Evolutionary conservation across 495 filamentous ascomycete species (phyloP).

Genomic region (Annulohypoxylon stygium): DNA sequence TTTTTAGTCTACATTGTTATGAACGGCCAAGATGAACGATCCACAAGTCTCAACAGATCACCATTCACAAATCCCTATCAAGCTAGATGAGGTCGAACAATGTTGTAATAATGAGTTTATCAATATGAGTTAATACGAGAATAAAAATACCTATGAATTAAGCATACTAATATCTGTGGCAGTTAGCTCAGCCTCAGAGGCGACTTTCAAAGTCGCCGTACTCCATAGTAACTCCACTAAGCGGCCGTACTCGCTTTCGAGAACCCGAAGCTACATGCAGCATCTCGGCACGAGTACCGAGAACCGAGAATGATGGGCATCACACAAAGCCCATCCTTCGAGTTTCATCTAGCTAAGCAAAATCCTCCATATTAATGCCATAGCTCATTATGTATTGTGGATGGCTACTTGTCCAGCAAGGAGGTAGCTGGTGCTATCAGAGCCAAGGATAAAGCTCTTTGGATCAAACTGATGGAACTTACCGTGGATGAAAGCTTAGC

Average conservation of each 20-base stretch:
- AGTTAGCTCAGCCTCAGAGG: neutral
- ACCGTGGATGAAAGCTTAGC: neutral
- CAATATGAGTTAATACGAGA: conserved; percentile 1
- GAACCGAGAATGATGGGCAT: neutral
- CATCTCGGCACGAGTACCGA: neutral
- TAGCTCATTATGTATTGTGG: neutral
- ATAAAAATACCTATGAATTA: neutral
- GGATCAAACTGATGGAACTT: too few species aligned
- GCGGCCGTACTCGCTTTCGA: neutral
- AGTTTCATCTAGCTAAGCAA: neutral
- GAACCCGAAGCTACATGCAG: neutral
- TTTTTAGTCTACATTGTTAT: conserved; percentile 6
- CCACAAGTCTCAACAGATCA: conserved; percentile 8
- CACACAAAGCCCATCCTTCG: neutral
- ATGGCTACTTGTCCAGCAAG: neutral
- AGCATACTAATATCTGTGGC: neutral
- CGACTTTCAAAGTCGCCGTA: neutral
- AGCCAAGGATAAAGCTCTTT: neutral
- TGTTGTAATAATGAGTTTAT: neutral
- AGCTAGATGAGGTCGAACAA: neutral
- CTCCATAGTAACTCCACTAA: neutral
- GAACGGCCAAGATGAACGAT: conserved; percentile 1
- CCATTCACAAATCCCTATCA: neutral
- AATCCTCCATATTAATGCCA: neutral
- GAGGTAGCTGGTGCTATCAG: neutral